Base-by-base conservation (phyloP, 495 filamentous ascomycete species). In the Xylaria venustula region DNA sequence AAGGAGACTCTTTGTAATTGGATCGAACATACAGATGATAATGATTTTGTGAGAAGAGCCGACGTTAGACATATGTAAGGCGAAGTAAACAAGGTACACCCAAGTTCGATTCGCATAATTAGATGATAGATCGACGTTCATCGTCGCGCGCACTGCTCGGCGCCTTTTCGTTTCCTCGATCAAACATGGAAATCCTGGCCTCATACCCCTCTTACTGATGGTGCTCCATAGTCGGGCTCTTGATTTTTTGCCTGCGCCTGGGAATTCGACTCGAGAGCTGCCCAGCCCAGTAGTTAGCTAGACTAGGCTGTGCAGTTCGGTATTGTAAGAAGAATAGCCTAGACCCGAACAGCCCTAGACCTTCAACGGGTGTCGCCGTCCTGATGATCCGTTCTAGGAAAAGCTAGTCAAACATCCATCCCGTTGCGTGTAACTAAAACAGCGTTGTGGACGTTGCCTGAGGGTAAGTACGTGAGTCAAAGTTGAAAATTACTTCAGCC, bases 371-470 rank as follows among this genome's bases (percentile, higher is more conserved):
- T 52, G 41, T 52, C 25, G 37, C 47, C 36, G n/a, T n/a, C n/a
- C n/a, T n/a, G n/a, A n/a, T n/a, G n/a, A n/a, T n/a, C n/a, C n/a
- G 48, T 34, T 6, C 36, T 51, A 23, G 26, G 28, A 12, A 19
- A 52, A 34, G 23, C 19, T 41, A 22, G 26, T 34, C 19, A 41
- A 34, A 52, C 45, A 47, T 30, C 37, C 36, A 22, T 30, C 28
- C 48, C 48, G 57, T 45, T 52, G 57, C 37, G 17, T 32, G 47
- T 51, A 60, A 37, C 37, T 25, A 23, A 60, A 19, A 48, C 32
- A 23, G 30, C 3, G 22, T 26, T 49, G 45, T 49, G 32, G 28
- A 49, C 19, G 44, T 19, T n/a, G 42, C 30, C 30, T 47, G 41
- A 40, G 30, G 14, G 26, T 14, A 25, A 15, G n/a, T 30, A 55